Conservation (phyloP, 2,329 filamentous ascomycete genomes). For the Bipolaris victoriae region DNA sequence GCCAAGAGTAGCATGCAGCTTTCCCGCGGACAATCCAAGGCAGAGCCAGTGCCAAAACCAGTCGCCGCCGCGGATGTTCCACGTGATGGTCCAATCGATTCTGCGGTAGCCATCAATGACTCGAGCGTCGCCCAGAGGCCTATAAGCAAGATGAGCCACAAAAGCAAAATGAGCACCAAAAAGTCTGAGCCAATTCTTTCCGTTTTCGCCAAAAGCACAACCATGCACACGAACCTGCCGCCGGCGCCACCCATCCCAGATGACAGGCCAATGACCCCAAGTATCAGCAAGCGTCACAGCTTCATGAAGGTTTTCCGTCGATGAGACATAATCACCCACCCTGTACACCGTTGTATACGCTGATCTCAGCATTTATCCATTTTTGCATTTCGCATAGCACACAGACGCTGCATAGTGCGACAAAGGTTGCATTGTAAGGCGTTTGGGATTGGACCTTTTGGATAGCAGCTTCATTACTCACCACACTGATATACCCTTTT, state of each 20-base stretch:
- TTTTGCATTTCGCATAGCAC: conserved; percentile 16
- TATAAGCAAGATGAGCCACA: conserved; percentile 28
- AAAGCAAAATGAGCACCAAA: conserved; percentile 32
- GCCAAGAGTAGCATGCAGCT: conserved; percentile 48
- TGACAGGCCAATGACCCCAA: conserved; percentile 37
- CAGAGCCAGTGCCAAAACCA: conserved; percentile 34
- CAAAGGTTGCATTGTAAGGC: conserved; percentile 10
- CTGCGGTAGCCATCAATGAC: conserved; percentile 42
- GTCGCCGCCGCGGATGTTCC: conserved; percentile 40
- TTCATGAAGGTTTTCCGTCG: conserved; percentile 54
- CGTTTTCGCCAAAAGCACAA: conserved; percentile 28
- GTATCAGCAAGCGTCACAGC: conserved; percentile 56
- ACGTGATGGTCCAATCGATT: conserved; percentile 46
- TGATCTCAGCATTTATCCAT: conserved; percentile 6
- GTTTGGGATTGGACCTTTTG: conserved; percentile 1
- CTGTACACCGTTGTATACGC: not conserved
- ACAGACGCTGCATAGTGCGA: conserved; percentile 6
- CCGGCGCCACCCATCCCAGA: conserved; percentile 45
- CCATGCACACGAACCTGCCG: conserved; percentile 17
- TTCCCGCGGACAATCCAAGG: conserved; percentile 41
- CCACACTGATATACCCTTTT: conserved; percentile 16
- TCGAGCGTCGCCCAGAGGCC: conserved; percentile 28
- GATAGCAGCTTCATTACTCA: conserved; percentile 1
- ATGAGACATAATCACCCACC: conserved; percentile 8
- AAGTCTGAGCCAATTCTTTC: conserved; percentile 32